These are phyloP conservation scores for Apophysomyces sp. DNA, from an alignment of 371 early-diverging fungal genomes.

Conservation along the genomic window DNA sequence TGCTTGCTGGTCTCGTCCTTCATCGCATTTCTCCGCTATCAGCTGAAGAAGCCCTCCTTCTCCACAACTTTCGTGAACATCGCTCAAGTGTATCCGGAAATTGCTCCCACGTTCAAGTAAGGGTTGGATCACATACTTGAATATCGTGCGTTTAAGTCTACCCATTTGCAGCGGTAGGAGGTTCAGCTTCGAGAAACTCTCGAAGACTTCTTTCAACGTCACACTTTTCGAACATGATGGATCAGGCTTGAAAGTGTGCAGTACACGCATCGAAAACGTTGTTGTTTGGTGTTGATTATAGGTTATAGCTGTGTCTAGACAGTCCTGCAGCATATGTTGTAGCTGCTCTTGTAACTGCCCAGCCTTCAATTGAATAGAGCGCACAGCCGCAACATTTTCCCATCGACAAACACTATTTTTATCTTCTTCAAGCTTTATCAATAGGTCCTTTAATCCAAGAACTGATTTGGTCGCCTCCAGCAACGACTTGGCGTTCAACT, in stretches of 20 bases:
- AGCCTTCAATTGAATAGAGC: background rate
- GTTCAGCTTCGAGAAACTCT: constrained; percentile 5
- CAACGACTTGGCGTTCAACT: background rate
- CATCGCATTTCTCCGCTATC: background rate
- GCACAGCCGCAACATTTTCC: background rate
- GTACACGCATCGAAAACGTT: background rate
- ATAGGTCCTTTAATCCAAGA: background rate
- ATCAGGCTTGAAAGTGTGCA: background rate
- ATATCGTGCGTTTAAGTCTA: background rate
- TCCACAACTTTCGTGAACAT: background rate
- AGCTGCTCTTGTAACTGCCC: background rate
- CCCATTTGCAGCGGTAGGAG: constrained; percentile 2
- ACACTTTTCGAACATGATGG: background rate
- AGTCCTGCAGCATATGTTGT: background rate
- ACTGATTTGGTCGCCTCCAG: background rate
- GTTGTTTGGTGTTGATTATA: background rate
- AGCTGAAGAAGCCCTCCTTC: background rate
- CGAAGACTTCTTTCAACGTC: background rate
- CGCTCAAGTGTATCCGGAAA: background rate
- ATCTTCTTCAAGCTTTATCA: background rate
- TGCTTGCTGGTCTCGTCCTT: background rate
- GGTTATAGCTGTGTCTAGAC: background rate
- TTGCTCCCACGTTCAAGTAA: background rate
- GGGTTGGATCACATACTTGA: background rate
- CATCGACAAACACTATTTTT: background rate